Percentiles rank a stretch among this genome's conserved stretches.
Conservation (phyloP, 768 basidiomycete genomes). For the Serendipita indica region DNA sequence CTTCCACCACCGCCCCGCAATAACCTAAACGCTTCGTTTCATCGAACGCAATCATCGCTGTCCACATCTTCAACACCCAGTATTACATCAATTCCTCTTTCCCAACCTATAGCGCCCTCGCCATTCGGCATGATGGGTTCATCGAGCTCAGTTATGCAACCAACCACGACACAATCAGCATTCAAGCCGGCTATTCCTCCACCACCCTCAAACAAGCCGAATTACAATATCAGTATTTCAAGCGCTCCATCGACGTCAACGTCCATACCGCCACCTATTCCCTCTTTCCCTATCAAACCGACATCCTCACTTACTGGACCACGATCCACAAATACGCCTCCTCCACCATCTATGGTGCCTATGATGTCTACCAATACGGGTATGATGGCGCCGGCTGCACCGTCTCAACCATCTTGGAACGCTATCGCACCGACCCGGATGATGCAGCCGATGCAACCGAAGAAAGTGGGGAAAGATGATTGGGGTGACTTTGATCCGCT, state of each 20-base stretch:
- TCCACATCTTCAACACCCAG: neutral
- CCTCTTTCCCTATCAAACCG: slow-evolving; percentile 19
- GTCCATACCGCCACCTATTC: slow-evolving; percentile 15
- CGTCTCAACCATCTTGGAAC: slow-evolving; percentile 9
- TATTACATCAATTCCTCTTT: slow-evolving; percentile 14
- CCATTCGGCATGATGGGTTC: neutral
- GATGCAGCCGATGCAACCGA: slow-evolving; percentile 21
- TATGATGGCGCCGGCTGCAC: slow-evolving; percentile 11
- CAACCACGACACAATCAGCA: slow-evolving; percentile 13
- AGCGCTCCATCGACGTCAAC: slow-evolving; percentile 20
- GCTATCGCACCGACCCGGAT: slow-evolving; percentile 31
- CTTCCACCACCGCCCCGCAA: neutral
- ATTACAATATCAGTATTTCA: slow-evolving; percentile 42
- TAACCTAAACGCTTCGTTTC: neutral
- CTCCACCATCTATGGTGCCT: slow-evolving; percentile 30
- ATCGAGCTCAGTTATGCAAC: slow-evolving; percentile 20
- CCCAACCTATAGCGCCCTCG: slow-evolving; percentile 12
- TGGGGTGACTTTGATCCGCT: slow-evolving; percentile 79
- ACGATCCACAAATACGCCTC: slow-evolving; percentile 22
- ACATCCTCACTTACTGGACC: slow-evolving; percentile 17
- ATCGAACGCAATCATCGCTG: neutral
- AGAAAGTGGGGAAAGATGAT: slow-evolving; percentile 44
- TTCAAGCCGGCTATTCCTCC: slow-evolving; percentile 7
- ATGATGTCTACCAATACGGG: slow-evolving; percentile 21
- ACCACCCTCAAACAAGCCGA: slow-evolving; percentile 27